Evolutionary conservation across 1,284 basidiomycete genomes (phyloP), one percentile per base, ranked within the genome.

Genomic region (Irpex sp.): DNA sequence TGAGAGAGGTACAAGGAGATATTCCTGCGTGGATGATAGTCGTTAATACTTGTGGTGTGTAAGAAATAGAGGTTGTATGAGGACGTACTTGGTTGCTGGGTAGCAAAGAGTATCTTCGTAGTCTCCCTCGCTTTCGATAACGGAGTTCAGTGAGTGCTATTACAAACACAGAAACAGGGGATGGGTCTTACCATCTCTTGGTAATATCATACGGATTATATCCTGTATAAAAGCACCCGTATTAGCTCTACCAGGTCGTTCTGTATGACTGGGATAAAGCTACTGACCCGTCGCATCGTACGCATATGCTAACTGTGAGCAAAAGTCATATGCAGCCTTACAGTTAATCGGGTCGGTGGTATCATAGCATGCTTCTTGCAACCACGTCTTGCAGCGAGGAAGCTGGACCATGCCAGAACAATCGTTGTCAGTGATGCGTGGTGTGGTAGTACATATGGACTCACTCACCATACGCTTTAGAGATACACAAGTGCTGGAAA

Each of bases 311-410:
- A 62, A 7, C 28, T 49, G n/a, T 2, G 23, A 18, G 56, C 81
- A 82, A 70, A 78, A 82, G 4, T 58, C 49, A 18, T 66, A 33
- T 2, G 80, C 79, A 6, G 76, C 75, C 8, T 65, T 51, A 64
- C 80, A 82, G 54, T 69, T 67, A 49, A 78, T 77, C 21, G 66
- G 64, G 64, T 82, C 80, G 64, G 66, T 68, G 37, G 61, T 61
- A 53, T 75, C 71, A 45, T 67, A 62, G 63, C 75, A 76, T 1
- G 67, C 58, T 51, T 68, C 63, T 57, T 72, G 66, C 4, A 71
- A 9, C 68, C 67, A 68, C 61, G 70, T 66, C 45, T 70, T 62
- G 67, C 75, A 76, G 14, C 73, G 67, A 2, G 72, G 68, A 12
- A 72, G 36, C 72, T 70, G 28, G 10, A 18, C 5, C 18, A 55